Percentiles rank a stretch among this genome's conserved stretches.
Conservation (phyloP, 2,329 filamentous ascomycete genomes). For the Leptographium galeiforme region DNA sequence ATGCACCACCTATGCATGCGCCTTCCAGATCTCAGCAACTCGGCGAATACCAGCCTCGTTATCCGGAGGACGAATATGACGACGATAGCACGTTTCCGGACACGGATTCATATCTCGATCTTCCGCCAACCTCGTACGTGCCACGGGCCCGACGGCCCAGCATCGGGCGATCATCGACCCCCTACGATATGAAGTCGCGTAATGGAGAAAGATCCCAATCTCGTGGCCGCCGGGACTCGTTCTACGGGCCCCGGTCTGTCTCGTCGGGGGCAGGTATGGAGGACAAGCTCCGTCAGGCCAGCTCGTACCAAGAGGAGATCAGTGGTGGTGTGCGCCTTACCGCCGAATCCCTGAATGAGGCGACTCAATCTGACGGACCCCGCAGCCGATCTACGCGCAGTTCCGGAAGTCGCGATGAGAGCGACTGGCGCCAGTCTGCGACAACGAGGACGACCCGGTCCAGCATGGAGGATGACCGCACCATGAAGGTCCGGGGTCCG, state of each 20-base stretch:
- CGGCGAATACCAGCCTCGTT: slow-evolving; percentile 15
- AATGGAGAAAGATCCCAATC: slow-evolving; percentile 24
- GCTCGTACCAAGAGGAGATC: slow-evolving; percentile 40
- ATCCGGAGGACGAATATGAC: slow-evolving; percentile 24
- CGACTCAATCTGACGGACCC: slow-evolving; percentile 29
- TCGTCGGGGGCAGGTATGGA: slow-evolving; percentile 22
- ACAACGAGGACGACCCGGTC: slow-evolving; percentile 48
- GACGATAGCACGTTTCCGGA: slow-evolving; percentile 22
- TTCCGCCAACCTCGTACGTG: slow-evolving; percentile 5
- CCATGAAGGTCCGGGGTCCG: slow-evolving; percentile 44
- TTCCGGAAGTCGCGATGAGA: slow-evolving; percentile 48
- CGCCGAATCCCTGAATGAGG: slow-evolving; percentile 39
- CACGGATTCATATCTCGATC: slow-evolving; percentile 15
- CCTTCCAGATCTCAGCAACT: slow-evolving; percentile 1
- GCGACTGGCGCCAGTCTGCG: slow-evolving; percentile 47
- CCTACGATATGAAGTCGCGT: slow-evolving; percentile 25
- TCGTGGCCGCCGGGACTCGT: slow-evolving; percentile 24
- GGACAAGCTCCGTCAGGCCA: slow-evolving; percentile 28
- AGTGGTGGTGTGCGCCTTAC: slow-evolving; percentile 36
- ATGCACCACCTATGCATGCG: slow-evolving; percentile 15
- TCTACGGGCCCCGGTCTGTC: slow-evolving; percentile 23
- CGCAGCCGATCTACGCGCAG: slow-evolving; percentile 45
- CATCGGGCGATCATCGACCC: slow-evolving; percentile 15
- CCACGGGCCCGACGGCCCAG: slow-evolving; percentile 18
- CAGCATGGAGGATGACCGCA: slow-evolving; percentile 44